These are phyloP conservation scores for Cornus florida DNA, from an alignment of 148 eudicot genomes.

Conservation along the genomic window DNA sequence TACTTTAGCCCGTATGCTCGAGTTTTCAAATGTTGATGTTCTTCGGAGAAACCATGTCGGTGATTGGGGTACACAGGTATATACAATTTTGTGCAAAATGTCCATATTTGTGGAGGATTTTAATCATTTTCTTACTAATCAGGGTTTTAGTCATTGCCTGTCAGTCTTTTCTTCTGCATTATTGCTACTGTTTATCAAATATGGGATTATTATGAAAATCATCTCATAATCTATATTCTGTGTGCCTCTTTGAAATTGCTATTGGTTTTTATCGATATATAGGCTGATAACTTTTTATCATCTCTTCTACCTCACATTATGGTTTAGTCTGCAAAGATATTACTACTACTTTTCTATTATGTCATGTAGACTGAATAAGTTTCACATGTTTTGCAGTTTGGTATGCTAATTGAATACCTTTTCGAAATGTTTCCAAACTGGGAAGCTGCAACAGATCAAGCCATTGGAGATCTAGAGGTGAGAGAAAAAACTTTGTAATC, in stretches of 20 bases:
- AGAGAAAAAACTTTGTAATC: constrained; percentile 15
- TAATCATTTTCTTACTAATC: too few relatives aligned
- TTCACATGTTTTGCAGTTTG: constrained; percentile 63
- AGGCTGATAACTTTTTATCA: neutral
- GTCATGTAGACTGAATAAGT: constrained; percentile 12
- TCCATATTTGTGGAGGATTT: neutral
- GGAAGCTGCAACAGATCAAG: constrained; percentile 71
- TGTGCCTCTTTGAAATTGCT: neutral
- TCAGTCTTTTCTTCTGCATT: neutral
- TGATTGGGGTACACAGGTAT: constrained; percentile 99
- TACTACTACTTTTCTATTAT: neutral
- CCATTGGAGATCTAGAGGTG: constrained; percentile 87
- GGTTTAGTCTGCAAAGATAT: neutral
- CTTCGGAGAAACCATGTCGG: constrained; percentile 96
- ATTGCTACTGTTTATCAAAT: neutral
- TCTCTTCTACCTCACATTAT: neutral
- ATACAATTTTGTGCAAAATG: neutral
- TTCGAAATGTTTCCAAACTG: constrained; percentile 72
- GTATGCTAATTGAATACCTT: constrained; percentile 90
- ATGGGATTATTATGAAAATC: neutral
- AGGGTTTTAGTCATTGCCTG: neutral
- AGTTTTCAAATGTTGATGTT: constrained; percentile 86
- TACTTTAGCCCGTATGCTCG: constrained; percentile 90
- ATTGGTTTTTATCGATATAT: neutral
- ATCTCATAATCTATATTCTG: neutral